Evolutionary conservation across 495 filamentous ascomycete genomes (phyloP), one percentile per base, ranked within the genome.

Genomic region (Penicillium flavigenum): DNA sequence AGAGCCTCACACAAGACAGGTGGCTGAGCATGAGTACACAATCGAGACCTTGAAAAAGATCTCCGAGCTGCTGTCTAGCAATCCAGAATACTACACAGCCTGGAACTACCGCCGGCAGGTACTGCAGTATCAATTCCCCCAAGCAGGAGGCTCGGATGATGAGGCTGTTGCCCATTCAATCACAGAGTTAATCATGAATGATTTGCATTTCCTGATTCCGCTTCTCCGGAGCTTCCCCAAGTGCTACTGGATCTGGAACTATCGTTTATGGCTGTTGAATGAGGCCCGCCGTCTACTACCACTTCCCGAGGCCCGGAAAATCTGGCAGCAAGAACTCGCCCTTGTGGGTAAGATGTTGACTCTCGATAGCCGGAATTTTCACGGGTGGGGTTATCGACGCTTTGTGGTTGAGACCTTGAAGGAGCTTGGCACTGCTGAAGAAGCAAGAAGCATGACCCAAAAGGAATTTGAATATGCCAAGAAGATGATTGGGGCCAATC

Each of bases 161-260:
- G 39, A 58, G 5, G n/a, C 51, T 41, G 46, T 49, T n/a, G 29
- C 51, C 16, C 57, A 62, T 14, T 43, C 65, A 36, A 66, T 74
- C 45, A 74, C 83, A 31, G 75, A 79, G 32, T 72, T 88, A 58
- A 76, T 83, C 69, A 79, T 86, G 42, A 81, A 76, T 59, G 94
- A 98, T 63, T 79, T 98, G 26, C 69, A 73, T 24, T 94, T 96
- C 68, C 83, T 92, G 38, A 79, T 97, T 38, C 90, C 90, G 3
- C 80, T 99, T 12, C 84, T 98, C 38, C 78, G 84, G 34, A 83
- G 90, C 59, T 91, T 83, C 63, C 95, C 94, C 24, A 99, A 99
- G 75, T 98, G 94, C 78, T 99, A 99, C 78, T 97, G 94, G 92
- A 90, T 99, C 43, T 99, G 94, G 94, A 96, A 95, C 70, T 90